Conservation (phyloP, 495 filamentous ascomycete species). For the Collariella sp. region DNA sequence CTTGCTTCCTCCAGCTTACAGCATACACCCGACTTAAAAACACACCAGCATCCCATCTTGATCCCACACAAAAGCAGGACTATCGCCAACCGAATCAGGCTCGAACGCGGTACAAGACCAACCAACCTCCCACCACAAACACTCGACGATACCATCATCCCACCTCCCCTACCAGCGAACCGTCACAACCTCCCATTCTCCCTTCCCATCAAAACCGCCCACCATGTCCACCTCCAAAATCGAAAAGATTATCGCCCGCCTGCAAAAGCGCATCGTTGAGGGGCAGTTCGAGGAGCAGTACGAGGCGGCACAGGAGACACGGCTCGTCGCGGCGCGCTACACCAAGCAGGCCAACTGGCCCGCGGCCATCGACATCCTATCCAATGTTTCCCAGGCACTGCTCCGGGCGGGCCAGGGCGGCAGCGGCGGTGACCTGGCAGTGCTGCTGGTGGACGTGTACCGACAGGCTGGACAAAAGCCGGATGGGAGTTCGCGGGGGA, state of each 20-base stretch:
- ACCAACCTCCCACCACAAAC: no score
- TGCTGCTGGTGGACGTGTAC: slow-evolving; percentile 80
- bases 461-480: slow-evolving; percentile 70
- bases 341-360: slow-evolving; percentile 73
- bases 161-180: no score
- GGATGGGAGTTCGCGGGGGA: slow-evolving; percentile 54
- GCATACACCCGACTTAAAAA: no score
- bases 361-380: slow-evolving; percentile 78
- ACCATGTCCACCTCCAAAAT: slow-evolving; percentile 29
- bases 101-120: no score
- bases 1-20: no score
- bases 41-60: no score
- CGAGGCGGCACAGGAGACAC: slow-evolving; percentile 95
- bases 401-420: slow-evolving; percentile 84
- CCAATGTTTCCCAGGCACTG: slow-evolving; percentile 72
- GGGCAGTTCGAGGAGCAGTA: slow-evolving; percentile 67
- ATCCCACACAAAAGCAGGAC: no score
- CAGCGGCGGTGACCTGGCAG: slow-evolving; percentile 81
- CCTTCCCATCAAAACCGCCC: neutral
- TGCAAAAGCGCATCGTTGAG: slow-evolving; percentile 68
- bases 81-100: no score
- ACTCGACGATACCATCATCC: no score
- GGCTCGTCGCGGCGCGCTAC: slow-evolving; percentile 87
- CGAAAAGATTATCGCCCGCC: slow-evolving; percentile 42
- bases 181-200: no score